Evolutionary conservation across 176 grass and related monocot genomes (phyloP).

Genomic region (Triticum monococcum): DNA sequence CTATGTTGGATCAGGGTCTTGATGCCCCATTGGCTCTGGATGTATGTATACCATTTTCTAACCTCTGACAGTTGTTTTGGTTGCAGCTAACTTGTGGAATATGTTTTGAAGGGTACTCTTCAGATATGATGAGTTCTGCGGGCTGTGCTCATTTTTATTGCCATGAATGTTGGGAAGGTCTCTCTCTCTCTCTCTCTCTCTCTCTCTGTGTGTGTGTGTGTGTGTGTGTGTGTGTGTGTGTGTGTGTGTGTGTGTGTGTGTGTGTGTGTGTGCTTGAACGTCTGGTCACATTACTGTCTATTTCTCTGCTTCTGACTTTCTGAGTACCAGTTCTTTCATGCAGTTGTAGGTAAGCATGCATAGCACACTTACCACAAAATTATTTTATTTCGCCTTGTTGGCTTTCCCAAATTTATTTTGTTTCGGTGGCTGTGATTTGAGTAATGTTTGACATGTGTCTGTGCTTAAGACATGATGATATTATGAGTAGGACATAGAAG

Average conservation of each 20-base stretch:
- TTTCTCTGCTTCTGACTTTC: not conserved
- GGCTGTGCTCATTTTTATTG: slow-evolving; percentile 86
- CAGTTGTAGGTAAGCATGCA: slow-evolving; percentile 2
- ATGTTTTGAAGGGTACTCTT: slow-evolving; percentile 80
- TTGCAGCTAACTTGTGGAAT: slow-evolving; percentile 91
- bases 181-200: not conserved
- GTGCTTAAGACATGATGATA: not conserved
- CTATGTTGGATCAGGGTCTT: not conserved
- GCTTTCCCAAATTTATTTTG: not conserved
- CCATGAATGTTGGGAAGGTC: slow-evolving; percentile 83
- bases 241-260: too few species aligned
- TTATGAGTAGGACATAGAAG: not conserved
- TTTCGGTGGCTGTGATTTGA: not conserved
- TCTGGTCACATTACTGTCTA: not conserved
- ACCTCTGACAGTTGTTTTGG: slow-evolving; percentile 39
- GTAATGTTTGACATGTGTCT: not conserved
- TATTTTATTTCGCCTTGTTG: slow-evolving; percentile 8
- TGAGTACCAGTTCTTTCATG: not conserved
- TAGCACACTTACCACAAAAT: not conserved
- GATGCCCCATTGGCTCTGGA: not conserved
- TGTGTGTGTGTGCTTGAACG: not conserved
- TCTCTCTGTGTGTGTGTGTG: too few species aligned
- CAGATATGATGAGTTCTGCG: slow-evolving; percentile 50
- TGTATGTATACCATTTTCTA: slow-evolving; percentile 18
- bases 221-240: too few species aligned